Evolutionary conservation across 1,139 yeast genomes (phyloP).

Genomic region (Hyphopichia khmerensis): DNA sequence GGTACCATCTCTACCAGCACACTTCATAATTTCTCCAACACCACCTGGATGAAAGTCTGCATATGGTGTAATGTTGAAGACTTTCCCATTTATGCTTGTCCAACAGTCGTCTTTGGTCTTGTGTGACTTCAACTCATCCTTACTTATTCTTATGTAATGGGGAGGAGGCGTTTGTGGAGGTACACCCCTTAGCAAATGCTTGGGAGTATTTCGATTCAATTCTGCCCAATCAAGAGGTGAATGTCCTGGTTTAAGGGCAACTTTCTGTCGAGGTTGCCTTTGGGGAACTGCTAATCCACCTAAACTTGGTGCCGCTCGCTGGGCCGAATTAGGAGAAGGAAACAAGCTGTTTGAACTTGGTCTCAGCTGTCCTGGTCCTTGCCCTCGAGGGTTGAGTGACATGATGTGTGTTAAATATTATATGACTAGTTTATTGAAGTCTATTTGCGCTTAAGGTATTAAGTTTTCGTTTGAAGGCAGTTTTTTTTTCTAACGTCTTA

Average conservation of each 20-base stretch:
- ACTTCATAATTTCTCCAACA: constrained; percentile 66
- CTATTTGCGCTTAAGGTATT: too few relatives aligned
- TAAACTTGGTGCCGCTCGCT: constrained; percentile 24
- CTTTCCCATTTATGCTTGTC: constrained; percentile 80
- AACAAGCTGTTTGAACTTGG: constrained; percentile 16
- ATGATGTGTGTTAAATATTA: background rate
- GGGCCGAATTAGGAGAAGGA: constrained; percentile 43
- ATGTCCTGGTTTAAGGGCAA: constrained; percentile 70
- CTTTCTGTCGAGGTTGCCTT: constrained; percentile 45
- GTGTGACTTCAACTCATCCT: constrained; percentile 63
- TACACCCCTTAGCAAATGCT: constrained; percentile 38
- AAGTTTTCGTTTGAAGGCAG: too few relatives aligned
- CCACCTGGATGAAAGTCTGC: constrained; percentile 94
- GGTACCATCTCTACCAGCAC: constrained; percentile 88
- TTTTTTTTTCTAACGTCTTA: background rate
- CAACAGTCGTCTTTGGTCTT: constrained; percentile 67
- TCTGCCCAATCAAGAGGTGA: constrained; percentile 89
- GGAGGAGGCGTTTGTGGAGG: constrained; percentile 43
- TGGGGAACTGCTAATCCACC: constrained; percentile 9
- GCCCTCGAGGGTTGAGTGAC: background rate
- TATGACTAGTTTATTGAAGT: too few relatives aligned
- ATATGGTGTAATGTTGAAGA: constrained; percentile 82
- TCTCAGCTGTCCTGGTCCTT: background rate
- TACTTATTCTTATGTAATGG: constrained; percentile 50
- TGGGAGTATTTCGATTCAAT: constrained; percentile 39